These are phyloP conservation scores for Spathaspora arborariae DNA, from an alignment of 805 yeast genomes.

Conservation along the genomic window DNA sequence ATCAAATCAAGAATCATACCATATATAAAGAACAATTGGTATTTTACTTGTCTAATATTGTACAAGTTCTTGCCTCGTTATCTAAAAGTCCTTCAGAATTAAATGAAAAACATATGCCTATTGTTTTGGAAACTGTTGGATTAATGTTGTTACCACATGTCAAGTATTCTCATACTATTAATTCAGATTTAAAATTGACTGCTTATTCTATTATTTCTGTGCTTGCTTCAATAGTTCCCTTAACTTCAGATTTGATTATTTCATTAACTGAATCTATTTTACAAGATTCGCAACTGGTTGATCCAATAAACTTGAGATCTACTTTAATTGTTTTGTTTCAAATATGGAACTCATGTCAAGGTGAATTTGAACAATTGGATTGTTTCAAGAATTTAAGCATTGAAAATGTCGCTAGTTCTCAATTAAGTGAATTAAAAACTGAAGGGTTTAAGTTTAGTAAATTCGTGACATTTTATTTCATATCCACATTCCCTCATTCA, in stretches of 20 bases:
- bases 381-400: constrained; percentile 17
- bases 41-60: constrained; percentile 71
- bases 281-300: constrained; percentile 20
- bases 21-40: constrained; percentile 69
- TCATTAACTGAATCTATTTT: constrained; percentile 33
- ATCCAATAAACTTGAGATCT: constrained; percentile 20
- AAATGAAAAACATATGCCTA: constrained; percentile 48
- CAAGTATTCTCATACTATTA: constrained; percentile 16
- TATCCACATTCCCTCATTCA: constrained; percentile 19
- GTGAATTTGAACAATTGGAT: constrained; percentile 8
- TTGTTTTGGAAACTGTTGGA: constrained; percentile 56
- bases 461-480: constrained; percentile 27
- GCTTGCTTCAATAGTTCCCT: constrained; percentile 65
- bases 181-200: constrained; percentile 66
- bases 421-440: constrained; percentile 12
- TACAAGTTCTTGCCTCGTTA: constrained; percentile 64
- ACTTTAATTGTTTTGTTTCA: constrained; percentile 40
- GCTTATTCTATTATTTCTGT: constrained; percentile 83
- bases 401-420: constrained; percentile 2
- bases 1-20: constrained; percentile 48
- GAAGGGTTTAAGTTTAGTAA: constrained; percentile 28
- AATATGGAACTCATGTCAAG: constrained; percentile 26
- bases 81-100: constrained; percentile 43
- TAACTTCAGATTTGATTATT: constrained; percentile 31
- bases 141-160: constrained; percentile 40